Evolutionary conservation across 2,329 filamentous ascomycete genomes (phyloP), one percentile per base, ranked within the genome.

Genomic region (Sphaceloma murrayae): DNA sequence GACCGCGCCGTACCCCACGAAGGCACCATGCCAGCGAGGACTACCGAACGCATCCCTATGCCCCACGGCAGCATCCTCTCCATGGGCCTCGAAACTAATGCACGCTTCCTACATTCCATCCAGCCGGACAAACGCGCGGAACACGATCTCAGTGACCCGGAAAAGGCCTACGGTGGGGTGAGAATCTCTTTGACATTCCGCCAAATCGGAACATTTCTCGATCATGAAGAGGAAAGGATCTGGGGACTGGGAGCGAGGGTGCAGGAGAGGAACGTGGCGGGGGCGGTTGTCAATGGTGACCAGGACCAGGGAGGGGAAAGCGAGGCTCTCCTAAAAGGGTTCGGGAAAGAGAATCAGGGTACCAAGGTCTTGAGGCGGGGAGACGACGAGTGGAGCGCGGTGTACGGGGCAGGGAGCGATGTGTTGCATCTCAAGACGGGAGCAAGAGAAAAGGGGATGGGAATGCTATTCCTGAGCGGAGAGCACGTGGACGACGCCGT

Each of bases 131-230:
- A 88, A 59, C 77, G 91, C 18, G 67, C 74, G 1, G 63, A 68
- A 1, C 64, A 68, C 1, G 82, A 88, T 51, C 88, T 89, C 61
- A 71, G 74, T 0, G 53, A 67, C 0, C 74, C 75, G 4, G 89
- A 96, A 59, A 72, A 78, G 30, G 82, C 83, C 0, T 86, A 76
- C 55, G 68, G 67, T 4, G 83, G 87, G 5, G 78, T 80, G 34
- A 82, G 91, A 34, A 94, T 98, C 58, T 93, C 85, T 36, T 70
- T 98, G 26, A 98, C 91, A 0, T 96, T 98, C 60, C 75, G 91
- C 33, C 72, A 77, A 17, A 95, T 98, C 51, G 86, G 79, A 2
- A 98, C 91, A 0, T 96, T 86, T 57, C 64, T 94, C 33, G 70
- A 81, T 53, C 66, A 69, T 3, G 68, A 76, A n/a, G 70, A 74